Evolutionary conservation across 1,284 basidiomycete genomes (phyloP).

Genomic region (Apiotrichum akiyoshidainum): DNA sequence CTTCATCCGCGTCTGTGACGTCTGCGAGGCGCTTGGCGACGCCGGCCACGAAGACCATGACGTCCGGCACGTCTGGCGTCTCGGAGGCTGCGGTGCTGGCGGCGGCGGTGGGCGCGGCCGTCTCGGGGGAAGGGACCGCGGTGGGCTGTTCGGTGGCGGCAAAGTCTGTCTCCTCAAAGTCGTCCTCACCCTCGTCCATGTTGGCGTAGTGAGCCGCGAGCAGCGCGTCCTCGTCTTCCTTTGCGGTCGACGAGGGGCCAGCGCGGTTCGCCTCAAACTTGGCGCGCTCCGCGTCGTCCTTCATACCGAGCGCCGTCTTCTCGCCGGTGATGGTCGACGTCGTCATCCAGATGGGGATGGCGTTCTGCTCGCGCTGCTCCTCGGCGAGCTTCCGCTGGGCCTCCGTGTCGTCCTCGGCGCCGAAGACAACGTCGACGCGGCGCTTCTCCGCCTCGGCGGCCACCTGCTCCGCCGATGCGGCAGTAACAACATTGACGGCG

Average conservation of each 20-base stretch:
- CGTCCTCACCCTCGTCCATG: slow-evolving; percentile 28
- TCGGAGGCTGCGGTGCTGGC: not conserved
- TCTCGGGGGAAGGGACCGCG: slow-evolving; percentile 1
- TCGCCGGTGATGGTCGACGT: slow-evolving; percentile 92
- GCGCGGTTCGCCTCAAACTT: slow-evolving; percentile 7
- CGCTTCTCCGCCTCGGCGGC: slow-evolving; percentile 58
- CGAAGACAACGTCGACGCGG: slow-evolving; percentile 67
- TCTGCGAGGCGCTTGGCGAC: slow-evolving; percentile 39
- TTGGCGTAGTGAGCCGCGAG: slow-evolving; percentile 33
- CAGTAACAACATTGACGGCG: slow-evolving; percentile 40
- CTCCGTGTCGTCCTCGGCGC: slow-evolving; percentile 76
- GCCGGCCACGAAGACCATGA: slow-evolving; percentile 37
- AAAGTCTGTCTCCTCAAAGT: slow-evolving; percentile 15
- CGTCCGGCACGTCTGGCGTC: not conserved
- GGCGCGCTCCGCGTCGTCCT: slow-evolving; percentile 22
- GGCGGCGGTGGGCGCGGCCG: no score
- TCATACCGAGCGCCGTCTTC: slow-evolving; percentile 71
- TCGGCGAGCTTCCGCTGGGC: slow-evolving; percentile 68
- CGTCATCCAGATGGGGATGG: slow-evolving; percentile 87
- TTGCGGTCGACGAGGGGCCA: slow-evolving; percentile 6
- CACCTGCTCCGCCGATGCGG: slow-evolving; percentile 63
- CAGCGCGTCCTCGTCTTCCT: slow-evolving; percentile 32
- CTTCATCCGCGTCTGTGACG: slow-evolving; percentile 48
- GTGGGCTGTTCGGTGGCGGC: no score
- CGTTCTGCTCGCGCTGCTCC: slow-evolving; percentile 82